Evolutionary conservation across 2,329 filamentous ascomycete genomes (phyloP), one percentile per base, ranked within the genome.

Genomic region (Fusarium secorum): DNA sequence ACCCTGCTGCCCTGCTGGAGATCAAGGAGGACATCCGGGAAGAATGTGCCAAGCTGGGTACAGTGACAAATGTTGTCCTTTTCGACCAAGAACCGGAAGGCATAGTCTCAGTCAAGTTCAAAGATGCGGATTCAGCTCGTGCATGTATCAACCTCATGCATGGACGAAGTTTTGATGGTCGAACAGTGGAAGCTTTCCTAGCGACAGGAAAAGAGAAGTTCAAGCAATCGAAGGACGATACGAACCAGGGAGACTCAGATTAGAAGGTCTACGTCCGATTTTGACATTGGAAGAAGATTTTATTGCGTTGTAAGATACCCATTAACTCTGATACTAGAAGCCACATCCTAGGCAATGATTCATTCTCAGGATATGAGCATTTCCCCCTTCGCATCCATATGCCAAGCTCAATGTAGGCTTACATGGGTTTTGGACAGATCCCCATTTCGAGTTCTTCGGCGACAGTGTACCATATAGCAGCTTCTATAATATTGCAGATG

Each of bases 11-110:
- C 3, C 87, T 97, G 65, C 84, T 97, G 39, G 95, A 98, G 70
- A 97, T 98, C 83, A 97, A 97, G 78, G 92, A 97, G 79, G 96
- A 99, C 78, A 93, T 98, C 60, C 89, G 93, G 48, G 93, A 97
- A 54, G 95, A 97, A 81, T 97, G 94, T 79, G 86, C 89, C 63
- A 97, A 97, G 81, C 84, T 96, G 18, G 96, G 96, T 6, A 86
- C 91, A 28, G 93, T 98, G 38, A 97, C 94, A 35, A 98, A 97
- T 77, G 93, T 98, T 42, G 90, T 96, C 6, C 84, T 99, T 20
- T 99, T 92, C 79, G 96, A 99, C 79, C 86, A 91, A 70, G 97
- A 99, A 80, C 83, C 88, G 7, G 92, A 94, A 1, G 96, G 96
- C 22, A 88, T 98, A 39, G 92, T 95, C 13, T 95, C 90, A 58